These are phyloP conservation scores for Emmonsiellopsis sp. DNA, from an alignment of 2,329 filamentous ascomycete species.

Conservation along the genomic window DNA sequence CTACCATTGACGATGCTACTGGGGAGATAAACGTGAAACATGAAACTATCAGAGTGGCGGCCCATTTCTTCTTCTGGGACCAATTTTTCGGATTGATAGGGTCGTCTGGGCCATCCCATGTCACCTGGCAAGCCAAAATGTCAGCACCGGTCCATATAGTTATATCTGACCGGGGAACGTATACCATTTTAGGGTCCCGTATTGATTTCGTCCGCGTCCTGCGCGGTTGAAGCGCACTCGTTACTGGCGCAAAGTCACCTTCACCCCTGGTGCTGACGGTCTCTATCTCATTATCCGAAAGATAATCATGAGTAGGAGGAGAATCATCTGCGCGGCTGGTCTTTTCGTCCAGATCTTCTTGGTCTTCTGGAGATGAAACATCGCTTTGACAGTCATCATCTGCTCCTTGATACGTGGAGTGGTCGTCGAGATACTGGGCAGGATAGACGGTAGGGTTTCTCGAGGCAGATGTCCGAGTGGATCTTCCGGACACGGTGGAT, in stretches of 20 bases:
- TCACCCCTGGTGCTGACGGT: background rate
- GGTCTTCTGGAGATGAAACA: background rate
- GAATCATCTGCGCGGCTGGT: background rate
- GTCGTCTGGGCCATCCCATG: constrained; percentile 45
- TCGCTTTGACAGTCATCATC: background rate
- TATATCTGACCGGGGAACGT: background rate
- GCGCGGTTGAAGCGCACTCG: background rate
- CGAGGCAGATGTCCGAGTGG: background rate
- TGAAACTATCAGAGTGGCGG: constrained; percentile 45
- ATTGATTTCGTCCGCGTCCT: background rate
- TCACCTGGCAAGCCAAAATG: background rate
- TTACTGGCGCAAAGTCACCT: background rate
- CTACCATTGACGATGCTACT: constrained; percentile 52
- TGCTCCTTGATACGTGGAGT: background rate
- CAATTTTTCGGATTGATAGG: constrained; percentile 45
- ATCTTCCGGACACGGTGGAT: background rate
- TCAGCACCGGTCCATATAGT: background rate
- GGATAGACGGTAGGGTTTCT: background rate
- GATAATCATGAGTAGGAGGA: background rate
- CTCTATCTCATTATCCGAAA: background rate
- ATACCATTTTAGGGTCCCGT: background rate
- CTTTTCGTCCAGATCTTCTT: background rate
- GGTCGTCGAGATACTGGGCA: background rate
- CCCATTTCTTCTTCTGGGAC: constrained; percentile 48
- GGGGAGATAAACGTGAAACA: constrained; percentile 54